Base-by-base conservation (phyloP, 495 filamentous ascomycete species). In the Talaromyces proteolyticus region DNA sequence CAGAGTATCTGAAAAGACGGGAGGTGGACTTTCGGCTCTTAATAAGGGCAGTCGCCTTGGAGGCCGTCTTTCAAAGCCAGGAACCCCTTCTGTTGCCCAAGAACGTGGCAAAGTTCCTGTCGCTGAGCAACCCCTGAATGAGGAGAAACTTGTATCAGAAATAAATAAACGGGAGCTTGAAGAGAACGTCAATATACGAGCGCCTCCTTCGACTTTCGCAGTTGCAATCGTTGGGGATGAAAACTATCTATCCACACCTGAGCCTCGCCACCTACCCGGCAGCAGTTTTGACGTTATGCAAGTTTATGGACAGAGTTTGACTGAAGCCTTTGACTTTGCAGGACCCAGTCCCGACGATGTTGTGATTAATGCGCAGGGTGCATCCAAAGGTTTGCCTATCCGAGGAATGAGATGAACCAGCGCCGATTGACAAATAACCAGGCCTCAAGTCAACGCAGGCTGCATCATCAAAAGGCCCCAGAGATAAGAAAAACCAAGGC, bases 291-390 rank as follows among this genome's bases (percentile, higher is more conserved):
- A 74, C 69, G 45, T 70, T 74, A 61, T 82, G 71, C 55, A 78
- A 77, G 65, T 73, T 55, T 62, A 70, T 63, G 65, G 63, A 56
- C 60, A 66, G 49, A 42, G 71, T 45, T 60, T 70, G 66, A 62
- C 73, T 75, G 67, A 80, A 68, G 62, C 64, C 36, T 76, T 73
- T 68, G 81, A 84, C 47, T 98, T 97, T 73, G 73, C 85, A 80
- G 87, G 78, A 53, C 93, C 93, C 48, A 96, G 92, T 65, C 93
- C 93, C 57, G 93, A 98, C 69, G 94, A 96, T 69, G 72, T 92
- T 53, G 86, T 97, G 51, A 70, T 85, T 37, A 81, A 84, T 63
- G 93, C 93, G 53, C 93, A 96, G 69, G 85, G 74, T 47, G 69
- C 67, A 54, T 70, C 76, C 65, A 93, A 93, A 91, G 85, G 89